These are phyloP conservation scores for Ophidiomyces ophidiicola DNA, from an alignment of 2,329 filamentous ascomycete genomes.

Conservation along the genomic window DNA sequence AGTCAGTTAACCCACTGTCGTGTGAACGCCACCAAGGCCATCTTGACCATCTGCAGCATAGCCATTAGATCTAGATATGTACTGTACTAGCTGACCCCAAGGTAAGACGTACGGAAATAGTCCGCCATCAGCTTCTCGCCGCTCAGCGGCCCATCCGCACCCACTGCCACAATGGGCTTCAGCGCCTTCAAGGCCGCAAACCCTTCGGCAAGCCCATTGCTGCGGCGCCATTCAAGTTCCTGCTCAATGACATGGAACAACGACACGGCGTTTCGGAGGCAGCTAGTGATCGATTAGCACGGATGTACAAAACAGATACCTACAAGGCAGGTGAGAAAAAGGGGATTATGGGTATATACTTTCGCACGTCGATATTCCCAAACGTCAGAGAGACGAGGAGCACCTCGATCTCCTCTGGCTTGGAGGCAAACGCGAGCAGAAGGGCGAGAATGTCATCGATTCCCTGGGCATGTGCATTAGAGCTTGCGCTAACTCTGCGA, in stretches of 20 bases:
- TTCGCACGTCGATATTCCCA: constrained; percentile 80
- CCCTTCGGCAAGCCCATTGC: constrained; percentile 53
- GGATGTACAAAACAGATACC: background rate
- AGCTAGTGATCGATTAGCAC: constrained; percentile 39
- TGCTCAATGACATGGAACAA: constrained; percentile 87
- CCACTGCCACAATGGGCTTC: constrained; percentile 77
- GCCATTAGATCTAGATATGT: constrained; percentile 2
- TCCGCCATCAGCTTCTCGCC: constrained; percentile 70
- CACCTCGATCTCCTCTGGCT: constrained; percentile 73
- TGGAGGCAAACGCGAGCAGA: constrained; percentile 70
- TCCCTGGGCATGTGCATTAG: constrained; percentile 36
- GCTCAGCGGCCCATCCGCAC: constrained; percentile 72
- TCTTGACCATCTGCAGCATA: constrained; percentile 53
- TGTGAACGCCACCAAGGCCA: constrained; percentile 63
- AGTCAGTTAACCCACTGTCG: constrained; percentile 25
- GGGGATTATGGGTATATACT: constrained; percentile 41
- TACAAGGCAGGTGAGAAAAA: background rate
- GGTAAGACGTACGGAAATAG: constrained; percentile 61
- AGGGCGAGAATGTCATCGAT: constrained; percentile 87
- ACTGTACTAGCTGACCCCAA: background rate
- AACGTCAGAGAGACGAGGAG: constrained; percentile 80
- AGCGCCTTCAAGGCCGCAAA: constrained; percentile 59
- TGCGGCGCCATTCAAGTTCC: constrained; percentile 70
- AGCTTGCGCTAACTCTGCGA: too few species aligned
- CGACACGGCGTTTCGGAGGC: constrained; percentile 75